These are phyloP conservation scores for Cyberlindnera petersonii DNA, from an alignment of 805 yeast genomes.

Conservation along the genomic window DNA sequence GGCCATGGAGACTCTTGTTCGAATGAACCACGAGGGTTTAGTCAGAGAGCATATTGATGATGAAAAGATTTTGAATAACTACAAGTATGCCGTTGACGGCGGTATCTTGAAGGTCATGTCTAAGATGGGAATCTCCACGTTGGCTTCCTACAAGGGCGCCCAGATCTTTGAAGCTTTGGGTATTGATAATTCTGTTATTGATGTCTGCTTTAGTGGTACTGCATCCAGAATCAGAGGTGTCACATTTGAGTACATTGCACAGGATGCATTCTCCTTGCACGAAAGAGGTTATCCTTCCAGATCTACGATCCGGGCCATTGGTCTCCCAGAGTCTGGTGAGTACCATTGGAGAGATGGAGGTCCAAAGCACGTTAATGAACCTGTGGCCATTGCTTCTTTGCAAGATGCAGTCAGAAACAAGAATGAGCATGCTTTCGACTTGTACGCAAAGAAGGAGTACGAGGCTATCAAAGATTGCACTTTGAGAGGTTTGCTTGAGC, in stretches of 20 bases:
- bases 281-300: constrained; percentile 88
- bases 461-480: constrained; percentile 93
- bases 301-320: constrained; percentile 61
- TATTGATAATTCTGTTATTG: constrained; percentile 91
- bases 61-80: constrained; percentile 65
- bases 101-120: constrained; percentile 97
- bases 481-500: constrained; percentile 87
- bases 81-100: constrained; percentile 79
- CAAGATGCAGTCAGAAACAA: constrained; percentile 99
- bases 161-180: constrained; percentile 97
- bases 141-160: constrained; percentile 98
- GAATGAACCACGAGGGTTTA: constrained; percentile 79
- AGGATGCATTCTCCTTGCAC: constrained; percentile 92
- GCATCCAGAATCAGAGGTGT: constrained; percentile 96
- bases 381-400: constrained; percentile 88
- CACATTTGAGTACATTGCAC: constrained; percentile 93
- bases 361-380: constrained; percentile 91
- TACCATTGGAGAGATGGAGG: constrained; percentile 99
- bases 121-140: constrained; percentile 97
- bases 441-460: constrained; percentile 82
- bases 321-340: constrained; percentile 90
- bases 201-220: constrained; percentile 94
- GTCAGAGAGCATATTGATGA: constrained; percentile 54
- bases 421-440: constrained; percentile 88
- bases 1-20: constrained; percentile 82